Evolutionary conservation across 306 rosid genomes (phyloP).

Genomic region (Coriaria nepalensis): DNA sequence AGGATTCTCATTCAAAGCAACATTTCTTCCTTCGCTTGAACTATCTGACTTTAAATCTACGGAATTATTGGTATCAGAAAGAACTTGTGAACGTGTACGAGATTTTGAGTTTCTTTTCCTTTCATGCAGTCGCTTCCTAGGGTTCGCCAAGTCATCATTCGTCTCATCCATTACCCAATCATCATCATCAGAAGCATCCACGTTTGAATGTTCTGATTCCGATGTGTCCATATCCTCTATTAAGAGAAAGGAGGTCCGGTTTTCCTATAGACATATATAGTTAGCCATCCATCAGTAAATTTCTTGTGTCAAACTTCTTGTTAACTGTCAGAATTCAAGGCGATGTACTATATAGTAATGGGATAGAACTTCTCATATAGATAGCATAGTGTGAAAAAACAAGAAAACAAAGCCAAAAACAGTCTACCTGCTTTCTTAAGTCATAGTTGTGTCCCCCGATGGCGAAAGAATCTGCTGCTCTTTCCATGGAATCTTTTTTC

Average conservation of each 20-base stretch:
- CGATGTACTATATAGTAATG: too few species aligned
- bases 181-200: constrained; percentile 20
- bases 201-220: constrained; percentile 42
- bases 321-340: too few species aligned
- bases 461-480: constrained; percentile 8
- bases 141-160: constrained; percentile 30
- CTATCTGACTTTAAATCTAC: constrained; percentile 21
- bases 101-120: constrained; percentile 29
- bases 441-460: constrained; percentile 41
- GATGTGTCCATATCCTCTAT: constrained; percentile 75
- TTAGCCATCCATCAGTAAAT: constrained; percentile 1
- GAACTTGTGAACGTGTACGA: constrained; percentile 18
- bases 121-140: constrained; percentile 11
- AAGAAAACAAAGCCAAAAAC: neutral
- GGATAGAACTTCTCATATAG: too few species aligned
- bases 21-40: constrained; percentile 18
- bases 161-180: constrained; percentile 4
- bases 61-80: constrained; percentile 10
- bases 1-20: constrained; percentile 1
- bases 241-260: constrained; percentile 31
- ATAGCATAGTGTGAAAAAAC: neutral
- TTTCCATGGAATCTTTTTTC: constrained; percentile 21
- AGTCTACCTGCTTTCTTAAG: constrained; percentile 44
- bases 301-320: neutral
- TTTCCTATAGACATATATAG: constrained; percentile 32